A percentile compares a stretch with the other conserved stretches of the same genome.
phyloP scores from a whole-genome alignment of 192 early-diverging fungal genomes.

The Geranomyces michiganensis region DNA sequence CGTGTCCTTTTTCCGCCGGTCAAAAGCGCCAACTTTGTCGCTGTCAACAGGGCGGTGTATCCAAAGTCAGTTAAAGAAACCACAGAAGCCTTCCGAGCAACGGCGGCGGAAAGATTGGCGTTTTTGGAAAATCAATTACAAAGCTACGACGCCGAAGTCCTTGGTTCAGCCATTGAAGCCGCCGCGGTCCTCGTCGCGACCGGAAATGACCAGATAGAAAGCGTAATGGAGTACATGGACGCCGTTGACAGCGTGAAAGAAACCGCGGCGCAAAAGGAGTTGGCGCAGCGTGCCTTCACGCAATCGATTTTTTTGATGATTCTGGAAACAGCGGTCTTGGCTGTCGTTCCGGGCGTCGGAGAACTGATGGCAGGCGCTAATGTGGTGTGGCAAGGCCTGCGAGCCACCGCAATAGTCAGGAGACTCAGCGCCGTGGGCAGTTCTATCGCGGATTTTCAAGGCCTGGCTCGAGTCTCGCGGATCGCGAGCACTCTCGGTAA shows the following conservation, averaged over 20 bases:
- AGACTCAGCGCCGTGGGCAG: too few species aligned
- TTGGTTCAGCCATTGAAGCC: background rate
- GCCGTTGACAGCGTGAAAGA: background rate
- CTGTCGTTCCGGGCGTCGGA: background rate
- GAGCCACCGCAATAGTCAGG: too few species aligned
- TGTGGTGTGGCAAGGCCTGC: too few species aligned
- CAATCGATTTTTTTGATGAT: background rate
- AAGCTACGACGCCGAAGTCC: background rate
- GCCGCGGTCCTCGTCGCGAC: background rate
- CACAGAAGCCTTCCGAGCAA: background rate
- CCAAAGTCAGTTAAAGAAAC: background rate
- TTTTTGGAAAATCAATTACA: background rate
- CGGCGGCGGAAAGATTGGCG: background rate
- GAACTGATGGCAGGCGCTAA: background rate
- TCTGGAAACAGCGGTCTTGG: background rate
- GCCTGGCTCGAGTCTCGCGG: too few species aligned
- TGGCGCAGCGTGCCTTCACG: background rate
- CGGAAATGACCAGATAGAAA: background rate
- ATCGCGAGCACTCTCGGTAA: too few species aligned
- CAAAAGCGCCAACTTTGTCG: background rate
- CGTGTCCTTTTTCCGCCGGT: too few species aligned
- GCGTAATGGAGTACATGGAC: slow-evolving; percentile 1
- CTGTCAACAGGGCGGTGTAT: background rate
- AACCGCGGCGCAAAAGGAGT: background rate
- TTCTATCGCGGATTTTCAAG: too few species aligned